A percentile compares a stretch with the other conserved stretches of the same genome.
These are phyloP conservation scores for Rosa persica DNA, from an alignment of 306 rosid species.

Conservation along the genomic window DNA sequence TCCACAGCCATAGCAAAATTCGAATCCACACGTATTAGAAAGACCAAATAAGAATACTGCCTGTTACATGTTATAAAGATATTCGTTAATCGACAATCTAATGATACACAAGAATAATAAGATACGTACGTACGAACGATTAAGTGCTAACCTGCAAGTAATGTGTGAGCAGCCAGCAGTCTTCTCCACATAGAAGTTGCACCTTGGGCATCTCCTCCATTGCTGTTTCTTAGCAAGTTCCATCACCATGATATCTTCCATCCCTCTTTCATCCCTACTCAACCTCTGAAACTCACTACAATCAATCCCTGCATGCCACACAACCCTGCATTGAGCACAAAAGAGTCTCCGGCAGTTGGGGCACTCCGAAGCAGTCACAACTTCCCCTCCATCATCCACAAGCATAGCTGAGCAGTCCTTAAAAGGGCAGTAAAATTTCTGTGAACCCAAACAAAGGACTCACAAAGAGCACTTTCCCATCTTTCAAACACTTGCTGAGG, in stretches of 20 bases:
- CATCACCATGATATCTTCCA: conserved; percentile 47
- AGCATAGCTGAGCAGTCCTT: conserved; percentile 54
- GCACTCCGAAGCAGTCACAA: conserved; percentile 53
- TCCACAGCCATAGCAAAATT: conserved; percentile 52
- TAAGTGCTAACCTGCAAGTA: conserved; percentile 45
- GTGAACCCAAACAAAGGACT: conserved; percentile 36
- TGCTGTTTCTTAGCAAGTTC: conserved; percentile 41
- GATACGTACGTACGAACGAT: neutral
- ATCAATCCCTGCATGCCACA: conserved; percentile 56
- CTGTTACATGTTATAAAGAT: neutral
- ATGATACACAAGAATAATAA: neutral
- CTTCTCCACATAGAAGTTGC: conserved; percentile 55
- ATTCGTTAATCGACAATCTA: neutral
- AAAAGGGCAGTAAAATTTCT: conserved; percentile 53
- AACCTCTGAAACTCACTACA: conserved; percentile 40
- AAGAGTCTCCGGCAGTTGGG: conserved; percentile 53
- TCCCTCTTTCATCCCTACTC: conserved; percentile 25
- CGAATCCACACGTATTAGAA: conserved; percentile 39
- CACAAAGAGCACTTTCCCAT: conserved; percentile 56
- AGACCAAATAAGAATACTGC: neutral
- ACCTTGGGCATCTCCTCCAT: conserved; percentile 57
- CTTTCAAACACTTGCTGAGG: conserved; percentile 54
- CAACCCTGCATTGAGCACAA: conserved; percentile 55
- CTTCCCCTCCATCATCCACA: conserved; percentile 38
- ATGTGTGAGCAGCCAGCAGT: conserved; percentile 44